These are phyloP conservation scores for Tephrocybe rancida DNA, from an alignment of 768 basidiomycete genomes.

Conservation along the genomic window DNA sequence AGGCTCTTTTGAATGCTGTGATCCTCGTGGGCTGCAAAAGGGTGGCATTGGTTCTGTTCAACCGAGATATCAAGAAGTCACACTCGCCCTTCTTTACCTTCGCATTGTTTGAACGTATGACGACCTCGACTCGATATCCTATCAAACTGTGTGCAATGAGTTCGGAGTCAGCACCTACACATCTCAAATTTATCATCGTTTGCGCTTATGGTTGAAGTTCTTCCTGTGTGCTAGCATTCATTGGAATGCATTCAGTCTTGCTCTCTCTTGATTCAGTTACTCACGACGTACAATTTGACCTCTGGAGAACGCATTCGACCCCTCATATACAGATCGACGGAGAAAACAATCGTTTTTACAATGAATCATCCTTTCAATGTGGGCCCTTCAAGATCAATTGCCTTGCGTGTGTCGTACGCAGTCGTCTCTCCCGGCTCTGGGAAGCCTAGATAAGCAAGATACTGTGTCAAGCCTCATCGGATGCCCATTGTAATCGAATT, in stretches of 20 bases:
- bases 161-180: background rate
- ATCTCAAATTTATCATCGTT: too few species aligned
- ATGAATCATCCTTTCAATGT: conserved; percentile 25
- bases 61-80: background rate
- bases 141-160: conserved; percentile 18
- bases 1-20: conserved; percentile 33
- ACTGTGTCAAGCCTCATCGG: too few species aligned
- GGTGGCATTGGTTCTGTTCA: too few species aligned
- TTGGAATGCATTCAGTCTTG: too few species aligned
- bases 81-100: conserved; percentile 26
- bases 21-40: conserved; percentile 36
- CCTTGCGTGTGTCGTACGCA: conserved; percentile 36
- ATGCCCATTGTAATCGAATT: too few species aligned
- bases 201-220: too few species aligned
- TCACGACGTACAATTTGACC: conserved; percentile 17
- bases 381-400: conserved; percentile 45
- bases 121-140: conserved; percentile 20
- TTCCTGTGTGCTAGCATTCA: too few species aligned
- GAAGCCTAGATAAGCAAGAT: too few species aligned
- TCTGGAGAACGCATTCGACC: conserved; percentile 34
- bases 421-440: too few species aligned
- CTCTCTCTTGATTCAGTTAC: too few species aligned
- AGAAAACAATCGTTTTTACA: conserved; percentile 44
- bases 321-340: conserved; percentile 47
- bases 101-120: conserved; percentile 17